These are phyloP conservation scores for Phytophthora quininea DNA, from an alignment of 352 stramenopile genomes.

Conservation along the genomic window DNA sequence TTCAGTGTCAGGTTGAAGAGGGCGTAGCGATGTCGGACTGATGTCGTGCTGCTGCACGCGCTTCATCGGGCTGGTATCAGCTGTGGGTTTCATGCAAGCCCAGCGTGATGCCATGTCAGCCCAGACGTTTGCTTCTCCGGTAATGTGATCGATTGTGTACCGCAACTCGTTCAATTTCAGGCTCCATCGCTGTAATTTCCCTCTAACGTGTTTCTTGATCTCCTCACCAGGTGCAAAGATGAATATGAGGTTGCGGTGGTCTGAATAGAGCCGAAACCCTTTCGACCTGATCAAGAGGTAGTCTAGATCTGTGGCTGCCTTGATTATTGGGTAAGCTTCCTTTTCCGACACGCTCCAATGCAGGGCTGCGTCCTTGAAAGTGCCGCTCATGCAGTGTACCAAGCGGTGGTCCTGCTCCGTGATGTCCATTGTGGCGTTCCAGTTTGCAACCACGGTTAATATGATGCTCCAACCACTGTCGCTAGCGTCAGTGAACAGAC, in stretches of 20 bases:
- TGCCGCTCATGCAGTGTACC: conserved; percentile 5
- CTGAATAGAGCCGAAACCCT: conserved; percentile 1
- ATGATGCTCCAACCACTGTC: not conserved
- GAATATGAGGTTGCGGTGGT: conserved; percentile 8
- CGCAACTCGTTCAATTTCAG: conserved; percentile 6
- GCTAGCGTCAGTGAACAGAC: not conserved
- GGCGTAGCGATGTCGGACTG: too few relatives aligned
- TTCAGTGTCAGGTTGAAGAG: too few relatives aligned
- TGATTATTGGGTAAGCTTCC: conserved; percentile 3
- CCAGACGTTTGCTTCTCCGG: conserved; percentile 2
- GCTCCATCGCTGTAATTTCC: conserved; percentile 4
- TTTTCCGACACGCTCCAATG: conserved; percentile 9
- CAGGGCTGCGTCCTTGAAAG: not conserved
- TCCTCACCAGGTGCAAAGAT: conserved; percentile 4
- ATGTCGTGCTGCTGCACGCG: too few relatives aligned
- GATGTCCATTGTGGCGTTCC: not conserved
- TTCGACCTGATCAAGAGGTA: conserved; percentile 9
- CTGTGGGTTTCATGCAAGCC: not conserved
- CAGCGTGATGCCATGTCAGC: conserved; percentile 1
- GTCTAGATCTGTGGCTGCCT: not conserved
- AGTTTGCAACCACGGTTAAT: not conserved
- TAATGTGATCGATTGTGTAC: conserved; percentile 7
- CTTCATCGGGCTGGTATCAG: conserved; percentile 7
- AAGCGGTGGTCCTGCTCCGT: not conserved
- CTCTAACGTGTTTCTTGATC: conserved; percentile 10